Evolutionary conservation across 257 asterid species (phyloP).

Genomic region (Phtheirospermum japonicum): DNA sequence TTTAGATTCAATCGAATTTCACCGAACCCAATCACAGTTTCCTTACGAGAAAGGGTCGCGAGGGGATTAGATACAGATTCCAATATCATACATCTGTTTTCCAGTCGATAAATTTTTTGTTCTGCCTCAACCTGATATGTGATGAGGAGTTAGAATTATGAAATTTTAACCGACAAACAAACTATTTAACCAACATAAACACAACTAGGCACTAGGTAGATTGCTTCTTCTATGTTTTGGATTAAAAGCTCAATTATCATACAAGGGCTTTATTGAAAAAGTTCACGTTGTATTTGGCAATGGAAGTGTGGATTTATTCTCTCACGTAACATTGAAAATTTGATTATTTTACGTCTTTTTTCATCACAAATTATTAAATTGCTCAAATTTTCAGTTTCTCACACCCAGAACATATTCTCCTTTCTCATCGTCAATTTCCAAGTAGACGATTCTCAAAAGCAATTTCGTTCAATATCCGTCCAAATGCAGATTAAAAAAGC

Average conservation of each 20-base stretch:
- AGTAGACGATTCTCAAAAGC: too few relatives aligned
- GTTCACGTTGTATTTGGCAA: neutral
- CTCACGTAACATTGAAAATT: too few relatives aligned
- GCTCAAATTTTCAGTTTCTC: too few relatives aligned
- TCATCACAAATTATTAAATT: too few relatives aligned
- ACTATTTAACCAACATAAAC: neutral
- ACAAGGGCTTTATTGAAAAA: conserved; percentile 1
- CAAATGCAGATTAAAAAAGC: too few relatives aligned
- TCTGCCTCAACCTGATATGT: conserved; percentile 59
- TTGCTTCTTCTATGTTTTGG: conserved; percentile 3
- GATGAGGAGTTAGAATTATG: conserved; percentile 3
- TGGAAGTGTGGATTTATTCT: too few relatives aligned
- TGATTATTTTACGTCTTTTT: too few relatives aligned
- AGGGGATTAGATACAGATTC: conserved; percentile 45
- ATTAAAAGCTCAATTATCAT: conserved; percentile 2
- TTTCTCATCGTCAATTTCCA: too few relatives aligned
- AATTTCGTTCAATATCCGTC: too few relatives aligned
- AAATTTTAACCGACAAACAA: neutral
- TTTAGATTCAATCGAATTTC: conserved; percentile 31
- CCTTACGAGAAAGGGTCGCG: conserved; percentile 26
- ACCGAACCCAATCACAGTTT: conserved; percentile 18
- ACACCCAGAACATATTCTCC: too few relatives aligned
- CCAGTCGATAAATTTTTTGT: conserved; percentile 50
- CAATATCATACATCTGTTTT: conserved; percentile 38
- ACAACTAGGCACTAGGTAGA: neutral